Base-by-base conservation (phyloP, 2,329 filamentous ascomycete genomes). In the Cryphonectria nitschkei region DNA sequence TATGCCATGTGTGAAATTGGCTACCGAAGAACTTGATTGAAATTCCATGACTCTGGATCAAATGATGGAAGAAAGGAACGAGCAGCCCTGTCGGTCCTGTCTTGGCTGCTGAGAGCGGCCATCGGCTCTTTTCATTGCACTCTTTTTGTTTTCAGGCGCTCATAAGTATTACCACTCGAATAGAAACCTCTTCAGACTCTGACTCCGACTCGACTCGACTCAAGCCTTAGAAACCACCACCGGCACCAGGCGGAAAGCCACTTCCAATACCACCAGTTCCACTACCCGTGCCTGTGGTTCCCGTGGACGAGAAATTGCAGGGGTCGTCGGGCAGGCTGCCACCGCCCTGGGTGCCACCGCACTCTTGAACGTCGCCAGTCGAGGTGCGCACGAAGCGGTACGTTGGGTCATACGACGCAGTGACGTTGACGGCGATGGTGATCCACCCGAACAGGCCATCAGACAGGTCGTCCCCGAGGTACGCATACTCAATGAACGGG, bases 401-500 rank as follows among this genome's bases (percentile, higher is more conserved):
- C 1, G 60, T 71, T 3, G 69, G 66, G 11, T 50, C 50, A 56
- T 75, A 72, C 46, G 80, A 75, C 43, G 79, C 76, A 2, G 79
- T 79, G 5, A 77, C 69, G 74, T 86, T 81, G 67, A 88, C 81
- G 19, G 82, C 86, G 65, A 87, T 76, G 0, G 82, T 81, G 71
- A 87, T 82, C 85, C 85, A 88, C 46, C 80, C 83, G 65, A 88
- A 79, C 46, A 88, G 73, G 32, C 86, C 86, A 68, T 87, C 85
- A 0, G 77, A 72, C 1, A 85, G 75, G 56, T 80, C 77, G 50
- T 88, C 84, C n/a, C 87, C 86, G 5, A 90, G 80, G 39, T 84
- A 80, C 16, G 86, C 83, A 75, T 89, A 89, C 75, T 89, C 82
- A 69, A 88, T 78, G 74, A 89, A 81, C 0, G 88, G 88, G 68